These are phyloP conservation scores for Porphyra umbilicalis DNA, from an alignment of 31 red algal species.

Conservation along the genomic window DNA sequence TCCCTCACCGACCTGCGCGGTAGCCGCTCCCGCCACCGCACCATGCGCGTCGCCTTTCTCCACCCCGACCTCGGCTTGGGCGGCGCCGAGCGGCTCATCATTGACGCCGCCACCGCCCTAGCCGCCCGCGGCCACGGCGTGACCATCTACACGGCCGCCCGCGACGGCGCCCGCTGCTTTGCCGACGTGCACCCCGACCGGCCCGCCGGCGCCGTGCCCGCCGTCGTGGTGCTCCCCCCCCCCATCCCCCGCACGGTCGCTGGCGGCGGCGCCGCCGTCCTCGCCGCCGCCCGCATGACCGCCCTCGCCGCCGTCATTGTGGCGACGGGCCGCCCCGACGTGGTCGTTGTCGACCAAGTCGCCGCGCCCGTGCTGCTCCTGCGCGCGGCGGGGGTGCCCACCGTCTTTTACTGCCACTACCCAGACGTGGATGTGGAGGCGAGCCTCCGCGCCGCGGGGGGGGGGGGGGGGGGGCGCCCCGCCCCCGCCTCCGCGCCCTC, in stretches of 20 bases:
- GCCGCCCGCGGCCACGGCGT: constrained; percentile 30
- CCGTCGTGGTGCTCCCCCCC: constrained; percentile 6
- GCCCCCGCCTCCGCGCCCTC: constrained; percentile 7
- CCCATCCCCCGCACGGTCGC: constrained; percentile 48
- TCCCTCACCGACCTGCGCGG: too few species aligned
- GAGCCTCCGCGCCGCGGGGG: constrained; percentile 15
- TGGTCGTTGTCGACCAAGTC: constrained; percentile 78
- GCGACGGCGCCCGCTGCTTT: constrained; percentile 62
- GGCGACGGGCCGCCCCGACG: constrained; percentile 8
- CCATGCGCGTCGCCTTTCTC: constrained; percentile 77
- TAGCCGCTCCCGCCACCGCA: neutral
- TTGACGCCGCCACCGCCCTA: constrained; percentile 69
- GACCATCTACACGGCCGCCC: constrained; percentile 60
- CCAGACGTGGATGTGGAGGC: constrained; percentile 75
- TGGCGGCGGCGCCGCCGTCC: constrained; percentile 43
- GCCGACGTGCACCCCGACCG: constrained; percentile 24
- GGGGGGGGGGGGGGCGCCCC: neutral
- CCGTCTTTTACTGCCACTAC: constrained; percentile 92
- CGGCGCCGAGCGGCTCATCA: constrained; percentile 86
- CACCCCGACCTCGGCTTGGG: constrained; percentile 95
- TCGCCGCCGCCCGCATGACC: constrained; percentile 40
- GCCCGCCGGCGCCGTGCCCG: constrained; percentile 4
- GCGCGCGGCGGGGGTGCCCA: constrained; percentile 30
- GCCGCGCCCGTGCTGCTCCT: constrained; percentile 63
- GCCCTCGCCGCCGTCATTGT: constrained; percentile 44